phyloP scores from a whole-genome alignment of 2,329 filamentous ascomycete species.

The Ramichloridium luteum region DNA sequence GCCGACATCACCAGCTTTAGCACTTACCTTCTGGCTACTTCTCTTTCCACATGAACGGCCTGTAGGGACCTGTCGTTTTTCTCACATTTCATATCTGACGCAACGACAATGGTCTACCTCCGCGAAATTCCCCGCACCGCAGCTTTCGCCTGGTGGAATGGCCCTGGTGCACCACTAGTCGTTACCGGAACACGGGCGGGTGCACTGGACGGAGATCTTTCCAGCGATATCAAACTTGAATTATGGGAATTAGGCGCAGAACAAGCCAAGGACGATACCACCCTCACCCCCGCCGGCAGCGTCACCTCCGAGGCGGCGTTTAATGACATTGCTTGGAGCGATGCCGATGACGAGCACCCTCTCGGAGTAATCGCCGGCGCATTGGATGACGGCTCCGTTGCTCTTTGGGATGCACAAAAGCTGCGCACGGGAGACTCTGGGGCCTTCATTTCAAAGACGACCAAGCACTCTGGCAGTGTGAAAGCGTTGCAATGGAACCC shows the following conservation, averaged over 20 bases:
- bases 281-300: slow-evolving; percentile 74
- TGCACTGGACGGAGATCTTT: slow-evolving; percentile 93
- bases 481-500: slow-evolving; percentile 97
- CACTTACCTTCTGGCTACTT: too few species aligned
- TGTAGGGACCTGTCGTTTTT: neutral
- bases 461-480: slow-evolving; percentile 83
- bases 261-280: slow-evolving; percentile 59
- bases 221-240: slow-evolving; percentile 90
- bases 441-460: slow-evolving; percentile 72
- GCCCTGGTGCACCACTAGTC: slow-evolving; percentile 63
- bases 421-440: slow-evolving; percentile 44
- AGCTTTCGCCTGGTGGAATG: slow-evolving; percentile 92
- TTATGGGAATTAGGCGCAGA: slow-evolving; percentile 89
- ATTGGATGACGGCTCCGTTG: slow-evolving; percentile 84
- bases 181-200: slow-evolving; percentile 91
- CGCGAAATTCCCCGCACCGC: slow-evolving; percentile 94
- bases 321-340: slow-evolving; percentile 92
- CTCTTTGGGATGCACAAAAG: slow-evolving; percentile 82
- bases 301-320: slow-evolving; percentile 88
- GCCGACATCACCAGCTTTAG: too few species aligned
- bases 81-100: too few species aligned
- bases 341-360: slow-evolving; percentile 63
- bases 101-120: slow-evolving; percentile 72
- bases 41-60: too few species aligned
- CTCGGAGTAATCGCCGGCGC: slow-evolving; percentile 88